Percentiles rank a stretch among this genome's conserved stretches.
Evolutionary conservation across 164 flowering plant species (phyloP).

Genomic region (Piper betle): DNA sequence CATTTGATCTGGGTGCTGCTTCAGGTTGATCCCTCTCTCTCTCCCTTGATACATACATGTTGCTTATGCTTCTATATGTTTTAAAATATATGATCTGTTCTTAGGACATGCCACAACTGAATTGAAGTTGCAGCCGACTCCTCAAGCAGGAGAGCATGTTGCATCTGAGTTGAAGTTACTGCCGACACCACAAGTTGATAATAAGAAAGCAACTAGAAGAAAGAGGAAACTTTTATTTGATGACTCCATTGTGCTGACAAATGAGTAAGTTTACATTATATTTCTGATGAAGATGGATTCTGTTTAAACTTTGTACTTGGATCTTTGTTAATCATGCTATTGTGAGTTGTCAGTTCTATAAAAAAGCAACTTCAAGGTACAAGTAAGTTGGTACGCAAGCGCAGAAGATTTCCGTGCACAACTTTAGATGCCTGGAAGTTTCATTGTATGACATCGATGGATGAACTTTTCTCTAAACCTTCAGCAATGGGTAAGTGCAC

Average conservation of each 20-base stretch:
- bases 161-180: conserved; percentile 25
- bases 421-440: conserved; percentile 45
- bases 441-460: conserved; percentile 25
- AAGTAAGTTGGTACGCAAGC: conserved; percentile 26
- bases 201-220: conserved; percentile 24
- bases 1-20: not conserved
- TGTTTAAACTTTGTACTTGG: not conserved
- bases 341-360: conserved; percentile 32
- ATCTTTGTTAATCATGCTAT: conserved; percentile 1
- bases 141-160: conserved; percentile 12
- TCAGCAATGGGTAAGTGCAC: conserved; percentile 36
- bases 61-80: not conserved
- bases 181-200: conserved; percentile 43
- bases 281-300: not conserved
- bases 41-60: not conserved
- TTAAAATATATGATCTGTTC: conserved; percentile 25
- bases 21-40: not conserved
- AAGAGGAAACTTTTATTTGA: conserved; percentile 49
- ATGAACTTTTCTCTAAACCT: conserved; percentile 34
- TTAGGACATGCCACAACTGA: not conserved
- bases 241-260: conserved; percentile 37
- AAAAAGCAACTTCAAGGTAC: conserved; percentile 37
- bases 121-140: conserved; percentile 37
- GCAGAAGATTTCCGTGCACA: conserved; percentile 36
- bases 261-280: conserved; percentile 31